A percentile compares a stretch with the other conserved stretches of the same genome.
These are phyloP conservation scores for Sugiyamaella marilandica DNA, from an alignment of 805 yeast species.

Conservation along the genomic window DNA sequence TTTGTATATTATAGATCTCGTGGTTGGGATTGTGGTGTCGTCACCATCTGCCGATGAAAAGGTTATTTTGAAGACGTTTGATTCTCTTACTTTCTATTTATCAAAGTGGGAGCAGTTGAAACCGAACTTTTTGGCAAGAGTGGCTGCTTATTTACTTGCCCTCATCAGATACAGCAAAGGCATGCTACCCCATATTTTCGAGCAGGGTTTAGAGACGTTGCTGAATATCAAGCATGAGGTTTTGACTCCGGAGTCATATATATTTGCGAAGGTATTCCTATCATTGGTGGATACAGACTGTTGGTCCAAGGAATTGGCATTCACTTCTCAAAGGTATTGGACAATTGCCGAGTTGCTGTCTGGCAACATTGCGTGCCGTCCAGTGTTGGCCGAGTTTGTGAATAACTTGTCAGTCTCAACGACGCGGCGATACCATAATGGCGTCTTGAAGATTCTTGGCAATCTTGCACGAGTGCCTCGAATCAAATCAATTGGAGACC, in stretches of 20 bases:
- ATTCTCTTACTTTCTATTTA: constrained; percentile 11
- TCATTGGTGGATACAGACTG: constrained; percentile 13
- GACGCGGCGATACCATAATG: not conserved
- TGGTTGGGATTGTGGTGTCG: constrained; percentile 22
- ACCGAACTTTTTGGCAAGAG: constrained; percentile 28
- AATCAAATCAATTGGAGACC: not conserved
- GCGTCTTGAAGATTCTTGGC: not conserved
- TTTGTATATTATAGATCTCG: constrained; percentile 27
- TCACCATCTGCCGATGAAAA: constrained; percentile 5
- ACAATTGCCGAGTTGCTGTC: constrained; percentile 46
- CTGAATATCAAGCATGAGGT: constrained; percentile 11
- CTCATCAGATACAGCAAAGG: constrained; percentile 5
- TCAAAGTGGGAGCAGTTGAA: constrained; percentile 17
- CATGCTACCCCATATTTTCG: constrained; percentile 9
- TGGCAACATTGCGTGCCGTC: constrained; percentile 40
- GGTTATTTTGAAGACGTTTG: constrained; percentile 5
- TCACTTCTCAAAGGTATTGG: constrained; percentile 55
- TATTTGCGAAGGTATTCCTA: constrained; percentile 10
- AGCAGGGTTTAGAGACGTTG: constrained; percentile 1
- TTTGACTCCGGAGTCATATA: constrained; percentile 8
- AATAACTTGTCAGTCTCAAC: not conserved
- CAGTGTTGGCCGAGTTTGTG: constrained; percentile 14
- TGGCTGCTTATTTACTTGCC: constrained; percentile 41
- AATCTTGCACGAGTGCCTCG: not conserved
- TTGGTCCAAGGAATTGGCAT: constrained; percentile 36